Evolutionary conservation across 2,329 filamentous ascomycete genomes (phyloP).

Genomic region (Chrysoporthe deuterocubensis): DNA sequence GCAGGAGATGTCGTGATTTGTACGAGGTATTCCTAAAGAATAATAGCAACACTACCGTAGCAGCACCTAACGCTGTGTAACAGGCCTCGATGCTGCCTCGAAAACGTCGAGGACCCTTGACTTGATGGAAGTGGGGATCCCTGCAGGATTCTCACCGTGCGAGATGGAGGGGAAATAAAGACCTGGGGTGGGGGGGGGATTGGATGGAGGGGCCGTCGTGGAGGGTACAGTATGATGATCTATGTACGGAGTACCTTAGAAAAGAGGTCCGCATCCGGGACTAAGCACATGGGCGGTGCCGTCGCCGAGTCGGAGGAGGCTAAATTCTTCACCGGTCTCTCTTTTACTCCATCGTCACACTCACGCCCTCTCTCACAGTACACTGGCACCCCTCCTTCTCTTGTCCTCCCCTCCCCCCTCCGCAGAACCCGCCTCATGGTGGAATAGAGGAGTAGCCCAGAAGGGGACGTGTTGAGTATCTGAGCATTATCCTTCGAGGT

Average conservation of each 20-base stretch:
- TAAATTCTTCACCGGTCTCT: conserved; percentile 7
- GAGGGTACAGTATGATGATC: no score
- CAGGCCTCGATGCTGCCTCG: not conserved
- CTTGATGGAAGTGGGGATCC: not conserved
- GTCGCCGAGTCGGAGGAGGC: conserved; percentile 11
- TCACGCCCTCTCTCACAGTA: not conserved
- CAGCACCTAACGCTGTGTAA: not conserved
- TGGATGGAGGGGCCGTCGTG: no score
- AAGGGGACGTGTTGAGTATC: conserved; percentile 1
- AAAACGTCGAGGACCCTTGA: not conserved
- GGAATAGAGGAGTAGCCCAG: not conserved
- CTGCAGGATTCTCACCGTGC: not conserved
- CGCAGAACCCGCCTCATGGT: not conserved
- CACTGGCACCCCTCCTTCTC: not conserved
- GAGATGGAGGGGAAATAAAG: not conserved
- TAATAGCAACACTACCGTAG: not conserved
- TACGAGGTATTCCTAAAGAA: not conserved
- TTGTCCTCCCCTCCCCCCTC: not conserved
- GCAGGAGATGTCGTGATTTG: not conserved
- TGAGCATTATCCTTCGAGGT: not conserved
- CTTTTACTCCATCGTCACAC: not conserved
- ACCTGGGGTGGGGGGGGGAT: not conserved
- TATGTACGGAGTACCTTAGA: no score
- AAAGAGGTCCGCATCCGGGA: not conserved
- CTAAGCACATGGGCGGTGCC: not conserved